These are phyloP conservation scores for Noccaea caerulescens DNA, from an alignment of 345 rosid species.

Conservation along the genomic window DNA sequence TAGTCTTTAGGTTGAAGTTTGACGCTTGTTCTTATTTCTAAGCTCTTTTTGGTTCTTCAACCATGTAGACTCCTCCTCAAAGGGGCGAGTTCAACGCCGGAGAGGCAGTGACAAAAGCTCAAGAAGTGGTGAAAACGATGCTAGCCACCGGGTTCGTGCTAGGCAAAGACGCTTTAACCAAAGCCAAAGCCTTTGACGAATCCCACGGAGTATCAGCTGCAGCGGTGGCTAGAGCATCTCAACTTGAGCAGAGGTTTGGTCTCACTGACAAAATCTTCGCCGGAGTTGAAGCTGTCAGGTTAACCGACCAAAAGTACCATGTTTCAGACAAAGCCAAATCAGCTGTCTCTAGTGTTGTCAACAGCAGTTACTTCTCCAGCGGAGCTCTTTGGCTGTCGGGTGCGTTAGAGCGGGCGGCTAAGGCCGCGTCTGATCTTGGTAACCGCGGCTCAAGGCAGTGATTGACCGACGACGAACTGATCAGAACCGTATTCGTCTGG, in stretches of 20 bases:
- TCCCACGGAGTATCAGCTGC: conserved; percentile 77
- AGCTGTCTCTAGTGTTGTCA: conserved; percentile 65
- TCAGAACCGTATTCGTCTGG: neutral
- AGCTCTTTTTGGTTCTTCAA: neutral
- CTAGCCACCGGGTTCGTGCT: conserved; percentile 65
- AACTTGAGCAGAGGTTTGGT: conserved; percentile 65
- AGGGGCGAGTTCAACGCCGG: conserved; percentile 58
- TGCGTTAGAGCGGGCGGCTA: conserved; percentile 73
- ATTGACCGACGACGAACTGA: neutral
- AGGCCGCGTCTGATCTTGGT: conserved; percentile 68
- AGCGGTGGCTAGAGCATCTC: conserved; percentile 69
- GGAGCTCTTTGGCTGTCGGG: conserved; percentile 83
- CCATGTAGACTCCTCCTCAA: conserved; percentile 32
- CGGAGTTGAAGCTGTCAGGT: conserved; percentile 70
- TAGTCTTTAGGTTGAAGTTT: no score
- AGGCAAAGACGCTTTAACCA: conserved; percentile 74
- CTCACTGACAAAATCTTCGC: conserved; percentile 67
- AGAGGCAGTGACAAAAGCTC: conserved; percentile 71
- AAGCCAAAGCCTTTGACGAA: conserved; percentile 73
- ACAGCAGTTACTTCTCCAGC: conserved; percentile 75
- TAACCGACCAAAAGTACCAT: conserved; percentile 65
- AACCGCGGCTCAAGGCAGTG: conserved; percentile 47
- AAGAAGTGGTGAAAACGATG: conserved; percentile 75
- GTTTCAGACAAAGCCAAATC: conserved; percentile 67
- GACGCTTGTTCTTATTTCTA: no score